Evolutionary conservation across 2,329 filamentous ascomycete genomes (phyloP), one percentile per base, ranked within the genome.

Genomic region (Sclerotiophoma versabilis): DNA sequence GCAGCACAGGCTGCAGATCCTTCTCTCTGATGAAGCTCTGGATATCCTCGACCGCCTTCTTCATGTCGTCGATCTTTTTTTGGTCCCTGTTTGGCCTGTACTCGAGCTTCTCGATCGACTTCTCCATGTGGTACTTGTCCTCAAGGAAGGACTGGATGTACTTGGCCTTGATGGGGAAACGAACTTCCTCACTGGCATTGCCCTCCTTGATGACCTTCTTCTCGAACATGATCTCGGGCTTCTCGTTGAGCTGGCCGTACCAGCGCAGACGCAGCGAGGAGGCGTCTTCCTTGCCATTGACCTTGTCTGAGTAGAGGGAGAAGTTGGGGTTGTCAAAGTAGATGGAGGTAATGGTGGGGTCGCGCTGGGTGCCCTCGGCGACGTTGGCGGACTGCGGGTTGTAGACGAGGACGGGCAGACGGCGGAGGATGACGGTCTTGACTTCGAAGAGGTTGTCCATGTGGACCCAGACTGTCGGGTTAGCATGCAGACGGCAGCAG

Each of bases 301-400:
- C 87, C 78, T 98, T 98, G 66, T 89, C 85, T 12, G 85, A 86
- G 76, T 98, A 99, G 9, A 98, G 82, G 12, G 89, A 84, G 75
- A 99, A 98, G 62, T 88, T 87, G 33, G 86, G 82, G 72, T 88
- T 96, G 76, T 99, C 95, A 69, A 98, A 96, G 78, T 99, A 99
- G 32, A 99, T 86, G 22, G 93, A 97, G 14, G 93, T 98, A 63
- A 98, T 90, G 44, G 91, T 90, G 5, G 95, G 95, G 68, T 98
- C 93, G 39, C 82, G 81, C 62, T 92, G 85, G 57, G 84, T 86
- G 38, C 87, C 86, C 67, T 96, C 92, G 36, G 90, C 84, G 64
- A 95, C 84, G 76, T 93, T 96, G 26, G 91, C 87, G 1, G 89
- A 85, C 64, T 93, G 89, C 38, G 95, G 88, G 72, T 95, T 97